Conservation (phyloP, 108 stramenopile species). For the Aurantiochytrium sp. region DNA sequence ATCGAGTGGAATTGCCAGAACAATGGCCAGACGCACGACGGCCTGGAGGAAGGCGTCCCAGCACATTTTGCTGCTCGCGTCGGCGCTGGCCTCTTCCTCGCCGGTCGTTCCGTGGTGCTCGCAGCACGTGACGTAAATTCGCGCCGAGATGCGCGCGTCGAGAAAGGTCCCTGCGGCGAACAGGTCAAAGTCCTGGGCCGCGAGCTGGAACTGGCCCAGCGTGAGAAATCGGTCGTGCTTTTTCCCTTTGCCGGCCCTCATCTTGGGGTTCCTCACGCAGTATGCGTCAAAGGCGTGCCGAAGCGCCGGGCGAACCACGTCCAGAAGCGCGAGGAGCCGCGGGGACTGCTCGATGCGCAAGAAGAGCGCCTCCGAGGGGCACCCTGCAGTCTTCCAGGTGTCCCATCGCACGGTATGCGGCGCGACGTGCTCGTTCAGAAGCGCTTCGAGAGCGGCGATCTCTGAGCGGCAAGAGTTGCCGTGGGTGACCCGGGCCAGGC, state of each 20-base stretch:
- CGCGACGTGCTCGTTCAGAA: background rate
- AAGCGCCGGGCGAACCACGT: background rate
- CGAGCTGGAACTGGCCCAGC: slow-evolving; percentile 10
- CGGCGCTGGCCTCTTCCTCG: background rate
- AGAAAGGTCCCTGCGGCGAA: background rate
- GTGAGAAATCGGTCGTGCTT: background rate
- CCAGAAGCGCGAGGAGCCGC: background rate
- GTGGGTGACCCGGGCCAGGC: background rate
- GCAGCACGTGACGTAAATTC: background rate
- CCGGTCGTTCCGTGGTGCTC: background rate
- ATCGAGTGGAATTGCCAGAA: background rate
- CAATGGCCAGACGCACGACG: background rate
- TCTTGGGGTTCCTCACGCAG: background rate
- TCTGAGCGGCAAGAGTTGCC: background rate
- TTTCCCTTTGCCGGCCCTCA: background rate
- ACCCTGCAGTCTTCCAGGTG: background rate
- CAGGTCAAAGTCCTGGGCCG: background rate
- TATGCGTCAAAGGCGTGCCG: background rate
- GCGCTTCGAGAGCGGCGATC: background rate
- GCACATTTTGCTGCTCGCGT: background rate
- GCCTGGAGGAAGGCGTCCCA: background rate
- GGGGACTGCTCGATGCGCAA: background rate
- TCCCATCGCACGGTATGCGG: background rate
- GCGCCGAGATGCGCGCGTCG: background rate
- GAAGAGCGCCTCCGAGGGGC: background rate